Conservation (phyloP, 306 rosid genomes). For the Rosa persica region DNA sequence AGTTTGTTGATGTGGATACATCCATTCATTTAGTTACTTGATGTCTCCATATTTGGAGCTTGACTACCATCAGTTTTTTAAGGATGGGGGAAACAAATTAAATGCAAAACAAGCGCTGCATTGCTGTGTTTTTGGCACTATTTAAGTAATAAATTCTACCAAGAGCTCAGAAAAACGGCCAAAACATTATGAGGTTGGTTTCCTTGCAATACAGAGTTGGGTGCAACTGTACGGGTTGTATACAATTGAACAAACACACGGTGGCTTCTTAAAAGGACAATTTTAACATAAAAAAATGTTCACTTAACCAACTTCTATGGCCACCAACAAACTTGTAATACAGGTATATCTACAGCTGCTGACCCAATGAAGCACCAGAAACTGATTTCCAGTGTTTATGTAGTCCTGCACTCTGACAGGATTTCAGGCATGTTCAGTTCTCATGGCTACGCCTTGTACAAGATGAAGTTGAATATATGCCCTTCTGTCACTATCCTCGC, state of each 20-base stretch:
- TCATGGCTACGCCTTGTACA: conserved; percentile 26
- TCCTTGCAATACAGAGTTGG: not conserved
- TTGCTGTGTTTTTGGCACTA: not conserved
- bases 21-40: not conserved
- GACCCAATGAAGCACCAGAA: conserved; percentile 12
- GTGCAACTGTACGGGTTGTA: not conserved
- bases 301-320: not conserved
- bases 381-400: not conserved
- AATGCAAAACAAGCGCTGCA: not conserved
- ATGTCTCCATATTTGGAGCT: not conserved
- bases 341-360: not conserved
- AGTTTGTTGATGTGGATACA: conserved; percentile 5
- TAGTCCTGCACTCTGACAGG: not conserved
- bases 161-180: not conserved
- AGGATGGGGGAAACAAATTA: not conserved
- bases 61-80: not conserved
- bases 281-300: not conserved
- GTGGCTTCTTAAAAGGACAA: not conserved
- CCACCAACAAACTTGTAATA: not conserved
- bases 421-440: conserved; percentile 23
- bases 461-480: conserved; percentile 17
- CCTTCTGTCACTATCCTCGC: conserved; percentile 30
- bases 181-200: too few species aligned
- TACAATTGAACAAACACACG: not conserved
- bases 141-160: not conserved